A percentile compares a stretch with the other conserved stretches of the same genome.
phyloP scores from a whole-genome alignment of 345 rosid species.

The Dovyalis caffra region DNA sequence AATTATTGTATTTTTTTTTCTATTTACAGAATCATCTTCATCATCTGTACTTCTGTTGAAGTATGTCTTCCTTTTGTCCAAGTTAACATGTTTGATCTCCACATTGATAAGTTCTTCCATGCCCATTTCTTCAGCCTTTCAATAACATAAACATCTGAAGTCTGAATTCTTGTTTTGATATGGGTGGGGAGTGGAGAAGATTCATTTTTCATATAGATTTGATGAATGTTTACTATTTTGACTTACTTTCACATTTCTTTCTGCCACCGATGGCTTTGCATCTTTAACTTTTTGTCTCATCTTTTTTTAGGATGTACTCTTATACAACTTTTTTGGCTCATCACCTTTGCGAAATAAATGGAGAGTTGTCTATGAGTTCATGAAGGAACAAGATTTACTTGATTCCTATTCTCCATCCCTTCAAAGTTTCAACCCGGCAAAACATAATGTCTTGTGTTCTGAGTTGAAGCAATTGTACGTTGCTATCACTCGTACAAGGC shows the following conservation, averaged over 20 bases:
- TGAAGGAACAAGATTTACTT: slow-evolving; percentile 34
- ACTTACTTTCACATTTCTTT: neutral
- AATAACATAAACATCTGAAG: neutral
- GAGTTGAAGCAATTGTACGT: slow-evolving; percentile 55
- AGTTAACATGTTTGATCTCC: neutral
- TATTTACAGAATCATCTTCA: neutral
- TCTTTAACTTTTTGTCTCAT: neutral
- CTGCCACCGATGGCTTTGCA: neutral
- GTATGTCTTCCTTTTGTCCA: neutral
- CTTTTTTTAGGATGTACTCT: slow-evolving; percentile 43
- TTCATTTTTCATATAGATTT: too few relatives aligned
- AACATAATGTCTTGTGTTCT: slow-evolving; percentile 44
- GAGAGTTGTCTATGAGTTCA: slow-evolving; percentile 47
- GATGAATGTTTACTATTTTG: neutral
- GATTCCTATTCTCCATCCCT: slow-evolving; percentile 18
- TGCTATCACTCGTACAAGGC: slow-evolving; percentile 54
- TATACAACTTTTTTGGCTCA: slow-evolving; percentile 51
- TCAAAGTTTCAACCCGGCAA: slow-evolving; percentile 33
- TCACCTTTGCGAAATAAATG: slow-evolving; percentile 46
- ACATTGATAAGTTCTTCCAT: neutral
- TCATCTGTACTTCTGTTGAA: neutral
- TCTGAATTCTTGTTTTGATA: neutral
- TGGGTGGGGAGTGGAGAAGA: neutral
- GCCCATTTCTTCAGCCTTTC: neutral
- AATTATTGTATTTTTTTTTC: neutral